Evolutionary conservation across 176 grass and related monocot species (phyloP).

Genomic region (Oryza rufipogon): DNA sequence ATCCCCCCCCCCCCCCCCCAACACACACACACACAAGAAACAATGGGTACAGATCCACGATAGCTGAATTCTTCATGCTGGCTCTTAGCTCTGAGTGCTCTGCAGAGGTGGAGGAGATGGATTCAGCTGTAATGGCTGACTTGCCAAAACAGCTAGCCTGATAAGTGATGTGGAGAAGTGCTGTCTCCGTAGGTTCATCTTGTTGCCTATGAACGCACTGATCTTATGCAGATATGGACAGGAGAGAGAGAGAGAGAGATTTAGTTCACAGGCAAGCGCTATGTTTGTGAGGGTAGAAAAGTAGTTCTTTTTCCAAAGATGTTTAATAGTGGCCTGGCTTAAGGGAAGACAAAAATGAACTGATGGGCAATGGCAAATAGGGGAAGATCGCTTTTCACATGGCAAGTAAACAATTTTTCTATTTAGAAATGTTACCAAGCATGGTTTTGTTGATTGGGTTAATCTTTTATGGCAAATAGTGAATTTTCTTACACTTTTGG

Average conservation of each 20-base stretch:
- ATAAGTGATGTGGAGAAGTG: too few species aligned
- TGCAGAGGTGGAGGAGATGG: too few species aligned
- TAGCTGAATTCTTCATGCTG: too few species aligned
- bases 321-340: neutral
- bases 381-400: neutral
- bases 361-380: neutral
- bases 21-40: too few species aligned
- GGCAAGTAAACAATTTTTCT: neutral
- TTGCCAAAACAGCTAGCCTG: too few species aligned
- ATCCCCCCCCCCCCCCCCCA: too few species aligned
- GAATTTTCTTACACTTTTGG: neutral
- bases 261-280: neutral
- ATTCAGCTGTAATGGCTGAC: too few species aligned
- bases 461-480: neutral
- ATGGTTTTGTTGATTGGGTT: neutral
- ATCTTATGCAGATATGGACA: too few species aligned
- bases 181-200: too few species aligned
- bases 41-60: too few species aligned
- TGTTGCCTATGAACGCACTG: too few species aligned
- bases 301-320: neutral
- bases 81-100: too few species aligned
- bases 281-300: neutral
- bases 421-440: neutral
- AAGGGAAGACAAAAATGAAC: neutral
- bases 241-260: neutral